Base-by-base conservation (phyloP, 139 green algal species). In the Chlorella sp. region DNA sequence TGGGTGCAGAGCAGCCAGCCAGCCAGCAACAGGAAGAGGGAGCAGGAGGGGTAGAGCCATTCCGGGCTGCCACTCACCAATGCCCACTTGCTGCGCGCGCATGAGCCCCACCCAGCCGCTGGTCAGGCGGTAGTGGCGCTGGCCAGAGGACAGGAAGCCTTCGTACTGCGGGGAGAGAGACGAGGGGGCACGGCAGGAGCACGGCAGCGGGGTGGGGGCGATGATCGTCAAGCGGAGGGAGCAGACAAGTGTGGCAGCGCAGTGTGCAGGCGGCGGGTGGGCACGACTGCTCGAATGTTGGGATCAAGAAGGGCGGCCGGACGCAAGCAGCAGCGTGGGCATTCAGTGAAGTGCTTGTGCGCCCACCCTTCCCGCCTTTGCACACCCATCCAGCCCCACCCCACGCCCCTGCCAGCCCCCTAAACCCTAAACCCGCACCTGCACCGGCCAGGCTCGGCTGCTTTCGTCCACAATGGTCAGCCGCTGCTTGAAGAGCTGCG, bases 71-170 rank as follows among this genome's bases (percentile, higher is more conserved):
- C 32, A 37, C 85, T 66, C 60, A 90, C 92, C 92, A 39, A 94
- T 90, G 88, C 57, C 40, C 30, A 94, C 82, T 24, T 66, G n/a
- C 68, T 94, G 89, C 5, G 80, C 75, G 39, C 91, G 87, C 48
- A 94, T 90, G 39, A 93, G 90, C 57, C 88, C 88, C 40, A 87
- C 86, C 92, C 92, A 95, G 42, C 92, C 92, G 12, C 81, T 83
- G 42, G 92, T 95, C 36, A 95, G 92, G 57, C 92, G 86, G 89
- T 91, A 91, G 78, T 95, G 92, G 53, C 92, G 91, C 87, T 95
- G 92, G 66, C 68, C 81, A n/a, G 79, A 86, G 76, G 89, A 94
- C 24, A 91, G 75, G 40, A 94, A 93, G 68, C 92, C 92, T 77
- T 95, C 92, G 71, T 95, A 95, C 89, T 89, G 84, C 84, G n/a